phyloP scores from a whole-genome alignment of 495 filamentous ascomycete species.

The Rusavskia elegans region DNA sequence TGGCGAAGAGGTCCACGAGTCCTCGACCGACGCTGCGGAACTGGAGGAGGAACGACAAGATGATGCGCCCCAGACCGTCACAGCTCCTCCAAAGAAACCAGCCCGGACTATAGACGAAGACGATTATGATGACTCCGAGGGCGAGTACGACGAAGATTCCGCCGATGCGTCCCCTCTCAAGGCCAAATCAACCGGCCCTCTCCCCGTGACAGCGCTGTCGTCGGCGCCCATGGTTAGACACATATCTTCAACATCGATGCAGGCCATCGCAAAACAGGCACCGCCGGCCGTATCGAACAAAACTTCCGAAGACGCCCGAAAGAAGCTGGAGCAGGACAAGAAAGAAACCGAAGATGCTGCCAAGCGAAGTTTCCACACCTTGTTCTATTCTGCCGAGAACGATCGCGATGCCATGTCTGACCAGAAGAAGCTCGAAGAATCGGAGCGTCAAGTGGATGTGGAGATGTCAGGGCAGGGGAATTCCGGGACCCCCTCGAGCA shows the following conservation, averaged over 20 bases:
- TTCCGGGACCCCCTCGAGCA: constrained; percentile 29
- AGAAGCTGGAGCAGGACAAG: constrained; percentile 85
- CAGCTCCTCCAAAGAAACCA: constrained; percentile 38
- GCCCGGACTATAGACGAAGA: constrained; percentile 67
- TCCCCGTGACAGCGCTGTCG: constrained; percentile 23
- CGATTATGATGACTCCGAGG: constrained; percentile 65
- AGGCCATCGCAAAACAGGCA: constrained; percentile 18
- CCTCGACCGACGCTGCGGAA: constrained; percentile 16
- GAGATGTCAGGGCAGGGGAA: constrained; percentile 56
- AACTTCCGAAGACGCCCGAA: constrained; percentile 71
- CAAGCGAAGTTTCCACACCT: constrained; percentile 71
- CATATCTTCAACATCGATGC: constrained; percentile 9
- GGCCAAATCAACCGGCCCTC: constrained; percentile 36
- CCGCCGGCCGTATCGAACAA: constrained; percentile 35
- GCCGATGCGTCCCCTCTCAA: constrained; percentile 46
- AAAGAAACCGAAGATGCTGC: constrained; percentile 84
- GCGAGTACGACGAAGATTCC: constrained; percentile 76
- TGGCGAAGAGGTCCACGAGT: constrained; percentile 16
- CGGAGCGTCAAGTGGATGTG: constrained; percentile 86
- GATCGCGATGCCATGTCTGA: constrained; percentile 93
- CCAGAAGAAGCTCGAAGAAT: constrained; percentile 91
- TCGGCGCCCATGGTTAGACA: constrained; percentile 10
- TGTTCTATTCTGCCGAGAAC: constrained; percentile 90
- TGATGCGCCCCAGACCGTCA: constrained; percentile 11
- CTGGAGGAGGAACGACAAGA: constrained; percentile 18